Percentiles rank a stretch among this genome's conserved stretches.
Evolutionary conservation across 495 filamentous ascomycete species (phyloP).

Genomic region (Parathielavia appendiculata): DNA sequence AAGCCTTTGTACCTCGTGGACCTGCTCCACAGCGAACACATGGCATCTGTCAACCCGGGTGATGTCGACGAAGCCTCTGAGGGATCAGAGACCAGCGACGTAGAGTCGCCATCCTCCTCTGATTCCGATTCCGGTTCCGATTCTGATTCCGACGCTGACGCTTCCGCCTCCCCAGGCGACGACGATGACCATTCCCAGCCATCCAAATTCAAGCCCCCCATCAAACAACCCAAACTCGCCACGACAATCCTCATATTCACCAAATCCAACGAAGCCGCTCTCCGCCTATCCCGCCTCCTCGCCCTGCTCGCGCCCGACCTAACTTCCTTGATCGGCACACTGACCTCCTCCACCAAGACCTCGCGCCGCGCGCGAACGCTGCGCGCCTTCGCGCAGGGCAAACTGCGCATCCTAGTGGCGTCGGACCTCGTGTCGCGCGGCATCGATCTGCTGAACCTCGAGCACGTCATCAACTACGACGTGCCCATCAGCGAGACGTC

Average conservation of each 20-base stretch:
- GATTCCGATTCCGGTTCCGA: constrained; percentile 31
- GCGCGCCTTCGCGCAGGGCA: constrained; percentile 55
- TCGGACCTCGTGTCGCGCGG: constrained; percentile 90
- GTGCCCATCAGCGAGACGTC: constrained; percentile 70
- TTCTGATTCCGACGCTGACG: constrained; percentile 24
- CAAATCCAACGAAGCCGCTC: constrained; percentile 76
- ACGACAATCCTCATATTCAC: constrained; percentile 74
- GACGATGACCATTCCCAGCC: constrained; percentile 10
- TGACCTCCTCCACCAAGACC: constrained; percentile 69
- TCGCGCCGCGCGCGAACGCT: constrained; percentile 56
- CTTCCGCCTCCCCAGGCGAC: constrained; percentile 18
- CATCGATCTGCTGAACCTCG: constrained; percentile 74
- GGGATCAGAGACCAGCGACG: constrained; percentile 21
- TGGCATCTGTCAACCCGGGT: constrained; percentile 19
- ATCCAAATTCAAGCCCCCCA: not conserved
- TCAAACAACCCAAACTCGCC: constrained; percentile 10
- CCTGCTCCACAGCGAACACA: constrained; percentile 47
- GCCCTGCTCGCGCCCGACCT: constrained; percentile 57
- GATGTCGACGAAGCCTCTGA: constrained; percentile 19
- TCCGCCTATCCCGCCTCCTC: constrained; percentile 75
- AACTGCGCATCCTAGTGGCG: constrained; percentile 70
- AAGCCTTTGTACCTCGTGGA: constrained; percentile 80
- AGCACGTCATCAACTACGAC: constrained; percentile 92
- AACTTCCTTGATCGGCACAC: constrained; percentile 54
- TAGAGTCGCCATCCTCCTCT: constrained; percentile 27